phyloP scores from a whole-genome alignment of 1,284 basidiomycete species.

The Boletus hoseneyae region DNA sequence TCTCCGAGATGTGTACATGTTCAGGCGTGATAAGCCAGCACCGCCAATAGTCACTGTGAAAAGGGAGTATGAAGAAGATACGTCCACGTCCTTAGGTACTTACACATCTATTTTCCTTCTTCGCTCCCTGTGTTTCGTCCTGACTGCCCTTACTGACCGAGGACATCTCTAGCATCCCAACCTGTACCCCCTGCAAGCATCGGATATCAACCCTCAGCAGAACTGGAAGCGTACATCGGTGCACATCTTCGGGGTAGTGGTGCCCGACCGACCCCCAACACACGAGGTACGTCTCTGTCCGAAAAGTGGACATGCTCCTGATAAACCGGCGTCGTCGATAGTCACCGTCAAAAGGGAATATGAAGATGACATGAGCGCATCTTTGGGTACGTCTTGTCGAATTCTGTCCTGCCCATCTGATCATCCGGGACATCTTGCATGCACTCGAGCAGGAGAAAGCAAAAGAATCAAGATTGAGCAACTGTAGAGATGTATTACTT shows the following conservation, averaged over 20 bases:
- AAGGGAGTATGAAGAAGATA: conserved; percentile 10
- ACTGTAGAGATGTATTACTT: conserved; percentile 27
- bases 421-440: not conserved
- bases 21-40: not conserved
- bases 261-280: not conserved
- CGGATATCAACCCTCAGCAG: conserved; percentile 7
- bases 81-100: conserved; percentile 14
- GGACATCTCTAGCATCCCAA: not conserved
- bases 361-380: conserved; percentile 6
- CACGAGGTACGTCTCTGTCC: conserved; percentile 1
- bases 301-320: not conserved
- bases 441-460: not conserved
- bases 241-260: not conserved
- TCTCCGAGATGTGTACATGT: too few species aligned
- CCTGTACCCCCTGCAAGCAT: not conserved
- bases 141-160: not conserved
- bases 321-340: not conserved
- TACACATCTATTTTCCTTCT: not conserved
- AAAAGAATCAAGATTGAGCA: conserved; percentile 22
- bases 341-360: conserved; percentile 17
- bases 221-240: conserved; percentile 14
- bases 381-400: conserved; percentile 5
- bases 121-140: not conserved
- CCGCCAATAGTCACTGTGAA: conserved; percentile 7
- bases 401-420: not conserved